Evolutionary conservation across 1,139 yeast genomes (phyloP).

Genomic region (Candida buenavistaensis): DNA sequence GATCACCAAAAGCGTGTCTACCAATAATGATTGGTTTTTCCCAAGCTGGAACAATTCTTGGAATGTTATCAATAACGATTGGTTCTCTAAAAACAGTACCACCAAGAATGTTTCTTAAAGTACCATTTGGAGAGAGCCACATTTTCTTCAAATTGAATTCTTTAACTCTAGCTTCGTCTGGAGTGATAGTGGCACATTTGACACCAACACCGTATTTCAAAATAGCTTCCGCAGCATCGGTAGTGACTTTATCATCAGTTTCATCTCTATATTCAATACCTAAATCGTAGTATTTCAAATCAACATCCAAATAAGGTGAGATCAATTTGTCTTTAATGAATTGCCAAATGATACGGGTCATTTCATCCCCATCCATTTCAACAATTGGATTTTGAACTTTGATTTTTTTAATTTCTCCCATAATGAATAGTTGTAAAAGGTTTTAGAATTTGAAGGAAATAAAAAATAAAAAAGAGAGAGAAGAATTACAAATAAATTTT

Average conservation of each 20-base stretch:
- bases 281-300: slow-evolving; percentile 88
- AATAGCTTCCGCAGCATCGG: slow-evolving; percentile 89
- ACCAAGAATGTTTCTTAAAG: slow-evolving; percentile 89
- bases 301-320: slow-evolving; percentile 81
- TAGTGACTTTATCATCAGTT: slow-evolving; percentile 84
- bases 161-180: slow-evolving; percentile 91
- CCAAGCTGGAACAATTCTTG: slow-evolving; percentile 91
- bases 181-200: slow-evolving; percentile 98
- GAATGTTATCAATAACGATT: slow-evolving; percentile 85
- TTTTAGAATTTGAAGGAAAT: no score
- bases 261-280: slow-evolving; percentile 83
- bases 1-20: slow-evolving; percentile 97
- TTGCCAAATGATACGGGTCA: slow-evolving; percentile 92
- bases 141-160: slow-evolving; percentile 88
- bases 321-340: slow-evolving; percentile 79
- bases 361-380: slow-evolving; percentile 96
- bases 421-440: no score
- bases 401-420: slow-evolving; percentile 47
- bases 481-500: no score
- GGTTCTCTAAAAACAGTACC: slow-evolving; percentile 98
- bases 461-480: no score
- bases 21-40: slow-evolving; percentile 94
- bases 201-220: slow-evolving; percentile 88
- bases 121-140: slow-evolving; percentile 98
- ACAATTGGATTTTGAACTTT: slow-evolving; percentile 86